These are phyloP conservation scores for Camelina laxa DNA, from an alignment of 345 rosid genomes.

Conservation along the genomic window DNA sequence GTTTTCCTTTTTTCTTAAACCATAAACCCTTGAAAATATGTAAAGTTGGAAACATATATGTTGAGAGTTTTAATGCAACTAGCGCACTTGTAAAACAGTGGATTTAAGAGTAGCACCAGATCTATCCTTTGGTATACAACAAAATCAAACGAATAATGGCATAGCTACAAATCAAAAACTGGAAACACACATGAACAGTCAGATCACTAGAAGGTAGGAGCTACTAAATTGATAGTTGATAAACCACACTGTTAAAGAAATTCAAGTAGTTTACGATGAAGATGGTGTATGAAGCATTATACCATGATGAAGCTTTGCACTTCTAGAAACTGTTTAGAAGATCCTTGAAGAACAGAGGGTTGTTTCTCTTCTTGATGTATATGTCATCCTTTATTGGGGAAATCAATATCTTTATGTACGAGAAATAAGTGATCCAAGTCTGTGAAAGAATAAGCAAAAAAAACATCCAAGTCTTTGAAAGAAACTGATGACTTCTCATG, in stretches of 20 bases:
- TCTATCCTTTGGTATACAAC: too few species aligned
- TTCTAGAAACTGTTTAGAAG: background rate
- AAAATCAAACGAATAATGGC: too few species aligned
- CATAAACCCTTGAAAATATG: too few species aligned
- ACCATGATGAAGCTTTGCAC: background rate
- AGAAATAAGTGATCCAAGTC: slow-evolving; percentile 8
- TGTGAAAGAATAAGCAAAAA: background rate
- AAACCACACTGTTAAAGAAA: background rate
- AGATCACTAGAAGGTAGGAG: background rate
- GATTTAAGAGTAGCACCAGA: too few species aligned
- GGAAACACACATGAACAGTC: too few species aligned
- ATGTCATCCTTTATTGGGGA: background rate
- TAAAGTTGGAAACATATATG: too few species aligned
- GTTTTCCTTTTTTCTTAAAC: too few species aligned
- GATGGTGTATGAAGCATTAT: background rate
- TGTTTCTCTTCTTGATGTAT: background rate
- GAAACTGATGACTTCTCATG: slow-evolving; percentile 43
- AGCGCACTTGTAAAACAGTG: too few species aligned
- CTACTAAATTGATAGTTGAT: background rate
- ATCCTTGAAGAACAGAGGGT: background rate
- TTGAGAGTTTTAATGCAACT: too few species aligned
- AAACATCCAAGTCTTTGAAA: slow-evolving; percentile 5
- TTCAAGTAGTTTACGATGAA: background rate
- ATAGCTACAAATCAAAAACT: too few species aligned
- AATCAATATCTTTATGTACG: slow-evolving; percentile 16